phyloP scores from a whole-genome alignment of 202 grass and related monocot genomes.

The Digitaria exilis region DNA sequence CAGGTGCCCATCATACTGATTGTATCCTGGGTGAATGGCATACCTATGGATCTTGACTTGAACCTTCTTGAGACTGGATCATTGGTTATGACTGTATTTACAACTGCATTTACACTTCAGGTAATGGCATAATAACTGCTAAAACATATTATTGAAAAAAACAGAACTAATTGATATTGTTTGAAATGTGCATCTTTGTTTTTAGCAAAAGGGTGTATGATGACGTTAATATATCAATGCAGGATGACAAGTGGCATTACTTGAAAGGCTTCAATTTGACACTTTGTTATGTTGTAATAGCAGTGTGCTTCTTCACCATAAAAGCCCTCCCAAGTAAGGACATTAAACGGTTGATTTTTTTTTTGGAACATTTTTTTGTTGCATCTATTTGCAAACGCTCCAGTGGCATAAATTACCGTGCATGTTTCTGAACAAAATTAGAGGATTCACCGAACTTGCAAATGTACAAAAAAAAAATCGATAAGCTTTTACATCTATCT shows the following conservation, averaged over 20 bases:
- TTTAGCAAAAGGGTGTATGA: neutral
- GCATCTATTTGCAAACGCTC: neutral
- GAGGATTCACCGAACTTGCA: neutral
- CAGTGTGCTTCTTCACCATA: slow-evolving; percentile 57
- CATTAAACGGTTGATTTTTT: neutral
- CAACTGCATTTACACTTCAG: slow-evolving; percentile 67
- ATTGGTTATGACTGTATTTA: slow-evolving; percentile 56
- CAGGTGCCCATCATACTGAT: slow-evolving; percentile 66
- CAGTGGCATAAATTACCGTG: no score
- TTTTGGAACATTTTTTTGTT: no score
- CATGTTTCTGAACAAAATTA: neutral
- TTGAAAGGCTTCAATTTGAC: slow-evolving; percentile 67
- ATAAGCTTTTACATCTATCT: neutral
- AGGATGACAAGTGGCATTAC: slow-evolving; percentile 74
- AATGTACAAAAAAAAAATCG: neutral
- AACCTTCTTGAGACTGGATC: slow-evolving; percentile 66
- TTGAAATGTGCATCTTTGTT: neutral
- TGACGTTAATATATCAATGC: slow-evolving; percentile 29
- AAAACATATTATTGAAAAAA: neutral
- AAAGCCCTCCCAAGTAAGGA: slow-evolving; percentile 43
- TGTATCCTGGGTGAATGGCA: slow-evolving; percentile 69
- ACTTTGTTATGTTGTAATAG: slow-evolving; percentile 60
- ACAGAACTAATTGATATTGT: neutral
- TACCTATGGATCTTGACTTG: slow-evolving; percentile 67
- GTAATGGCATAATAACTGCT: slow-evolving; percentile 35